Evolutionary conservation across 148 eudicot species (phyloP).

Genomic region (Mesembryanthemum crystallinum): DNA sequence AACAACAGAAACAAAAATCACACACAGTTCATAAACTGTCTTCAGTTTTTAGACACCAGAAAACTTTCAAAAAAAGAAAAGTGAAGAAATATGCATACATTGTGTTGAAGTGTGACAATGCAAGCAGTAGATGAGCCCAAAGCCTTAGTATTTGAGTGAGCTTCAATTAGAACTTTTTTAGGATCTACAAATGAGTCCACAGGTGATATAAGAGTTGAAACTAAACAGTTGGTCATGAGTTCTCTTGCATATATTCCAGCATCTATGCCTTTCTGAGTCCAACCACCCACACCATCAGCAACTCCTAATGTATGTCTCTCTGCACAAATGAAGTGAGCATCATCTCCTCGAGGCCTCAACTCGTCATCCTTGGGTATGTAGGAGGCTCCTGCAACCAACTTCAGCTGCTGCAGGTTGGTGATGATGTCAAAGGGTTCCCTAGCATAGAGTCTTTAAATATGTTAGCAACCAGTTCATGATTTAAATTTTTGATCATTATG

Average conservation of each 20-base stretch:
- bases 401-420: neutral
- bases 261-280: conserved; percentile 22
- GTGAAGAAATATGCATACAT: neutral
- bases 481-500: no score
- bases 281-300: conserved; percentile 34
- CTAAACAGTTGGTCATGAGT: conserved; percentile 22
- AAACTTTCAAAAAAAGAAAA: neutral
- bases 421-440: neutral
- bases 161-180: conserved; percentile 12
- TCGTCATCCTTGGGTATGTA: conserved; percentile 26
- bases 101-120: conserved; percentile 19
- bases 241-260: conserved; percentile 29
- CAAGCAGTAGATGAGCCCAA: conserved; percentile 34
- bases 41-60: no score
- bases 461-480: no score
- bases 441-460: neutral
- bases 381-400: conserved; percentile 19
- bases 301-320: conserved; percentile 20
- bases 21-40: no score
- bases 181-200: conserved; percentile 12
- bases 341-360: conserved; percentile 22
- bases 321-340: conserved; percentile 27
- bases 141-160: conserved; percentile 18
- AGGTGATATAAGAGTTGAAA: neutral
- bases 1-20: neutral